Conservation (phyloP, 192 early-diverging fungal species). For the Backusella parvicylindrica region DNA sequence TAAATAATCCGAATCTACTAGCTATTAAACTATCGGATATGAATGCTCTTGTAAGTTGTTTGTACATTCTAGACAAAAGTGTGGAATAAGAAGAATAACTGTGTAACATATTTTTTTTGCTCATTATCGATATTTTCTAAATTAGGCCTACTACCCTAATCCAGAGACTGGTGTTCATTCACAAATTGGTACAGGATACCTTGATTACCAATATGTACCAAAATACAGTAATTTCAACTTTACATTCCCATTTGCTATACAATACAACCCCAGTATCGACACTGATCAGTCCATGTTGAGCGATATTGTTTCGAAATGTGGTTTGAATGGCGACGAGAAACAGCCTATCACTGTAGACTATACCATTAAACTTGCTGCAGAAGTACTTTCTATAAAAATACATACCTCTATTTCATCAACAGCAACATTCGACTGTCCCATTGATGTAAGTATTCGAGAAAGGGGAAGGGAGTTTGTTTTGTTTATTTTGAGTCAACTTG, state of each 20-base stretch:
- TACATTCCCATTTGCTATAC: constrained; percentile 36
- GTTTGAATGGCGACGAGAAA: constrained; percentile 11
- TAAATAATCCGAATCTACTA: constrained; percentile 39
- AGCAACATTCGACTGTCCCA: constrained; percentile 25
- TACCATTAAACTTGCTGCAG: constrained; percentile 34
- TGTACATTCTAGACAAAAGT: neutral
- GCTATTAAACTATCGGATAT: constrained; percentile 36
- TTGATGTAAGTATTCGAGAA: constrained; percentile 15
- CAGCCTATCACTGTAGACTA: constrained; percentile 36
- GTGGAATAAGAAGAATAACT: neutral
- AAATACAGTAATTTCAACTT: constrained; percentile 15
- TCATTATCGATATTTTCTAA: constrained; percentile 4
- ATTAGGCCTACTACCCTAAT: constrained; percentile 47
- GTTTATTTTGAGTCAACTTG: neutral
- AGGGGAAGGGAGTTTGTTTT: neutral
- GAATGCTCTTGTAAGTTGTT: constrained; percentile 38
- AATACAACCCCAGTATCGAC: constrained; percentile 29
- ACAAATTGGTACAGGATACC: neutral
- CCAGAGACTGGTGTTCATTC: constrained; percentile 20
- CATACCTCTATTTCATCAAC: constrained; percentile 32
- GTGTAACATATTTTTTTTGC: constrained; percentile 1
- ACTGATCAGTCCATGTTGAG: constrained; percentile 27
- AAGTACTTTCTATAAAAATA: constrained; percentile 34
- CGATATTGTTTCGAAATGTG: constrained; percentile 40
- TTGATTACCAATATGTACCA: constrained; percentile 1